These are phyloP conservation scores for Litchi chinensis DNA, from an alignment of 345 rosid species.

Conservation along the genomic window DNA sequence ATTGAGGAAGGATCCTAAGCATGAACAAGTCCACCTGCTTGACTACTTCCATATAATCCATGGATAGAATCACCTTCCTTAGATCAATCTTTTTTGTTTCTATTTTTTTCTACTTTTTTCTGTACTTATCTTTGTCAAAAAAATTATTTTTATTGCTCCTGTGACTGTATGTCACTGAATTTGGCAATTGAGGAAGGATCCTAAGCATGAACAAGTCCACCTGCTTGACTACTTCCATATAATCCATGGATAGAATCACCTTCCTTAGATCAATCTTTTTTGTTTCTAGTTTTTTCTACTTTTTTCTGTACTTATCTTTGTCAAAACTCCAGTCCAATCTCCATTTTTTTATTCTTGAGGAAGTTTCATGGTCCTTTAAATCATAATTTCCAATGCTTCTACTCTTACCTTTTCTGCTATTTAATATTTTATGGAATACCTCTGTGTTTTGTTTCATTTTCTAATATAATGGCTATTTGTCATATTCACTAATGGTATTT, in stretches of 20 bases:
- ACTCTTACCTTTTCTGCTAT: not conserved
- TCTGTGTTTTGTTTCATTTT: not conserved
- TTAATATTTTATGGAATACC: not conserved
- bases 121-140: not conserved
- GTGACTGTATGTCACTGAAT: no score
- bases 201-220: no score
- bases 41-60: not conserved
- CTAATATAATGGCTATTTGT: constrained; percentile 1
- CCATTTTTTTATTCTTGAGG: not conserved
- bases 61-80: constrained; percentile 5
- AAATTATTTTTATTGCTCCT: no score
- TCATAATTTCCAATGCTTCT: not conserved
- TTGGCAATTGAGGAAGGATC: no score
- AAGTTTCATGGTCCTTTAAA: not conserved
- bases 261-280: no score
- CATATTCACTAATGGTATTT: constrained; percentile 11
- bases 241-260: no score
- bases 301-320: no score
- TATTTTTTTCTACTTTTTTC: no score
- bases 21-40: not conserved
- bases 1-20: not conserved
- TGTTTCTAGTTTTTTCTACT: no score
- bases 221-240: no score
- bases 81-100: not conserved
- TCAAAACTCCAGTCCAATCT: not conserved